These are phyloP conservation scores for Mucuna pruriens DNA, from an alignment of 306 rosid species.

Conservation along the genomic window DNA sequence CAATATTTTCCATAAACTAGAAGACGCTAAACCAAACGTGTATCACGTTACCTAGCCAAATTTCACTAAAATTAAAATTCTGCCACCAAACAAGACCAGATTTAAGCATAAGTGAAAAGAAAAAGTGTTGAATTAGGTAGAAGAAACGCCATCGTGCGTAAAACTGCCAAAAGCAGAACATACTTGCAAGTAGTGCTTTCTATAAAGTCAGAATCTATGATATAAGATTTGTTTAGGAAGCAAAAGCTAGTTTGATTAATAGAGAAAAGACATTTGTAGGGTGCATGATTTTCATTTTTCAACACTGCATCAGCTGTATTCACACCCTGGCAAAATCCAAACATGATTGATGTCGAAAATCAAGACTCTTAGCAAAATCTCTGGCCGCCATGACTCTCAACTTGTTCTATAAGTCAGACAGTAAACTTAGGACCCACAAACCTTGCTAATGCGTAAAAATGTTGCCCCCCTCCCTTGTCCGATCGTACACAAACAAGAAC, in stretches of 20 bases:
- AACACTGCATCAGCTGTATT: conserved; percentile 1
- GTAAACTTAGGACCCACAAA: conserved; percentile 45
- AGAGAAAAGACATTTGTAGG: neutral
- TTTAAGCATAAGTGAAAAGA: neutral
- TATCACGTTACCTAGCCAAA: neutral
- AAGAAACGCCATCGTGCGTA: neutral
- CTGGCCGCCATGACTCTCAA: conserved; percentile 31
- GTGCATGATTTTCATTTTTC: conserved; percentile 34
- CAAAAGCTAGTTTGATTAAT: neutral
- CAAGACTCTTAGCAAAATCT: conserved; percentile 23
- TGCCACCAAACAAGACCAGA: neutral
- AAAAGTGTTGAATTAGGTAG: neutral
- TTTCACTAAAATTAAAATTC: neutral
- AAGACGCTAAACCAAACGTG: neutral
- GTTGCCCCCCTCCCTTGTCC: neutral
- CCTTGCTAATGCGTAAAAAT: conserved; percentile 6
- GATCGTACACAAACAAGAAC: neutral
- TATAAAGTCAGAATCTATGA: neutral
- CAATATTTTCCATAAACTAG: neutral
- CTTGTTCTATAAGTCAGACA: conserved; percentile 26
- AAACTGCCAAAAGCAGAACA: conserved; percentile 19
- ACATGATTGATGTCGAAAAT: conserved; percentile 10
- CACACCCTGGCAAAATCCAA: conserved; percentile 24
- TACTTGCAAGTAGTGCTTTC: conserved; percentile 15
- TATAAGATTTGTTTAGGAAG: neutral